phyloP scores from a whole-genome alignment of 2,329 filamentous ascomycete species.

The Fusarium austroafricanum region DNA sequence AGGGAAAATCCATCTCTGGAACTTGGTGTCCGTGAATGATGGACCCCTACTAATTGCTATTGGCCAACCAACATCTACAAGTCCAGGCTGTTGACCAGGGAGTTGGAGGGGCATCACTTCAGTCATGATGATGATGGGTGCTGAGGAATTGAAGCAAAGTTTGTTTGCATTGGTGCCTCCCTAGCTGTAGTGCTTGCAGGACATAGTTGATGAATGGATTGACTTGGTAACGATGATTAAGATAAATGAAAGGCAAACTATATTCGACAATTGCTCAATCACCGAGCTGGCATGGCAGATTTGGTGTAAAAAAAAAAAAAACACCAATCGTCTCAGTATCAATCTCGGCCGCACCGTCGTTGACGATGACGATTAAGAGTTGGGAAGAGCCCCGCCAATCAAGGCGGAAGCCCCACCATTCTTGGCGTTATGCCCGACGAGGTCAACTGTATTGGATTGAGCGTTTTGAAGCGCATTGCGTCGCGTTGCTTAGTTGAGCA shows the following conservation, averaged over 20 bases:
- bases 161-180: conserved; percentile 5
- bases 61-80: conserved; percentile 12
- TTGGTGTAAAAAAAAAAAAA: conserved; percentile 22
- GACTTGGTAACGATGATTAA: neutral
- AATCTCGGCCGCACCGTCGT: conserved; percentile 33
- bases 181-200: neutral
- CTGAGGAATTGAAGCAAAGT: conserved; percentile 22
- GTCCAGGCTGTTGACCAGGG: conserved; percentile 12
- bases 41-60: conserved; percentile 32
- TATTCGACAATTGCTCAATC: conserved; percentile 10
- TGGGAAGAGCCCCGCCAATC: conserved; percentile 43
- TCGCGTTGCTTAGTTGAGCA: conserved; percentile 36
- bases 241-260: neutral
- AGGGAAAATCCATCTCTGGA: conserved; percentile 39
- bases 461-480: conserved; percentile 27
- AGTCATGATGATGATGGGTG: conserved; percentile 41
- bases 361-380: conserved; percentile 47
- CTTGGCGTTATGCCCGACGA: conserved; percentile 42
- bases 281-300: neutral
- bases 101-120: conserved; percentile 38
- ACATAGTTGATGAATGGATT: neutral
- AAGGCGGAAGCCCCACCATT: conserved; percentile 42
- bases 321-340: conserved; percentile 14
- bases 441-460: conserved; percentile 37
- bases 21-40: conserved; percentile 44